Conservation (phyloP, 306 rosid species). For the Vigna mungo region DNA sequence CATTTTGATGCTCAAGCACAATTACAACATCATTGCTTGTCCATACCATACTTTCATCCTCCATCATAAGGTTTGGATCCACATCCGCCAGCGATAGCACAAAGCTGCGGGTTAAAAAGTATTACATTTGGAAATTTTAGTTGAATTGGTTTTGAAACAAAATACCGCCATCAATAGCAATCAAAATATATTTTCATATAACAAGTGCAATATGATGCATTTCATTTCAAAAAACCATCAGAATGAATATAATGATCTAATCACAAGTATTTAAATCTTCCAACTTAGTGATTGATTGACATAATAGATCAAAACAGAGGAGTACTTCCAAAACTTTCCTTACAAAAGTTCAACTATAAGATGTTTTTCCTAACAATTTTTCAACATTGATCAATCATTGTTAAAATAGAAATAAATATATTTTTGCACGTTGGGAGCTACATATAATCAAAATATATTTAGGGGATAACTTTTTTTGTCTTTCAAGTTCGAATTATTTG, state of each 20-base stretch:
- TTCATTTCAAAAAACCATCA: constrained; percentile 4
- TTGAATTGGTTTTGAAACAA: constrained; percentile 37
- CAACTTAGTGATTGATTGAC: background rate
- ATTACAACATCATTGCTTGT: constrained; percentile 91
- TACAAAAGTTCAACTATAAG: background rate
- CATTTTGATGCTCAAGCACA: constrained; percentile 95
- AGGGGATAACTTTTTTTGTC: background rate
- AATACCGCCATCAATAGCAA: constrained; percentile 27
- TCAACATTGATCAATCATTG: constrained; percentile 24
- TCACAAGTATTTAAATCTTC: constrained; percentile 6
- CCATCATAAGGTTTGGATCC: constrained; percentile 93
- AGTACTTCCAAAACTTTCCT: constrained; percentile 3
- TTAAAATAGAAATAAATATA: constrained; percentile 14
- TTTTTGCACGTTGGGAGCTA: background rate
- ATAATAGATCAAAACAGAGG: constrained; percentile 16
- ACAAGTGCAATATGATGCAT: constrained; percentile 32
- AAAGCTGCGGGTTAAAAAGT: constrained; percentile 61
- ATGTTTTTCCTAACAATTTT: background rate
- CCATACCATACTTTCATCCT: constrained; percentile 94
- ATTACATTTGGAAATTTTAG: constrained; percentile 38
- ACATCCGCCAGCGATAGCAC: constrained; percentile 96
- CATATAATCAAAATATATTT: background rate
- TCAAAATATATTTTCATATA: constrained; percentile 3
- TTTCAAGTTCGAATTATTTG: constrained; percentile 19
- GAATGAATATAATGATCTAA: constrained; percentile 22